Conservation (phyloP, 2,329 filamentous ascomycete species). For the Cladosporium sp. region DNA sequence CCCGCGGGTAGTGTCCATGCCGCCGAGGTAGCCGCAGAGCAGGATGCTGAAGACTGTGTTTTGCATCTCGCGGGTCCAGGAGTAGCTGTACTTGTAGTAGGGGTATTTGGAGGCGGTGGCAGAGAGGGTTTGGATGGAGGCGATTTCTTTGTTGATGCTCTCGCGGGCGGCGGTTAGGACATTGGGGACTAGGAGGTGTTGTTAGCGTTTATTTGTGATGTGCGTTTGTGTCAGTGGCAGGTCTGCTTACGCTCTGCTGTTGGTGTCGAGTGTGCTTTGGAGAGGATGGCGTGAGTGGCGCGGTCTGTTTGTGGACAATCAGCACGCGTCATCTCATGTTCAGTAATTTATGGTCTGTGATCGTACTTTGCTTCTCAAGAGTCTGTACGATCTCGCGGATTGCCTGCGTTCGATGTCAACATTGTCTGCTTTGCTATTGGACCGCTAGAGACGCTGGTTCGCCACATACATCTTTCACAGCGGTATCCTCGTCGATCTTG, state of each 20-base stretch:
- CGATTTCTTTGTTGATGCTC: slow-evolving; percentile 67
- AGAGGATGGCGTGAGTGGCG: slow-evolving; percentile 76
- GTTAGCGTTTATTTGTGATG: background rate
- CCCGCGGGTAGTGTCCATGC: slow-evolving; percentile 52
- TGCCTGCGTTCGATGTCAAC: slow-evolving; percentile 43
- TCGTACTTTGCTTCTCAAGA: slow-evolving; percentile 68
- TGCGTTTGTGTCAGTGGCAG: background rate
- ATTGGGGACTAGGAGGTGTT: slow-evolving; percentile 54
- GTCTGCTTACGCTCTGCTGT: slow-evolving; percentile 53
- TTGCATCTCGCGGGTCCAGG: slow-evolving; percentile 82
- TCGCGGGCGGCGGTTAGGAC: slow-evolving; percentile 67
- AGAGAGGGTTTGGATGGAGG: slow-evolving; percentile 66
- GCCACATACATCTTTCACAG: slow-evolving; percentile 64
- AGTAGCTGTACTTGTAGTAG: slow-evolving; percentile 95
- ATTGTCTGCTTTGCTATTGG: background rate
- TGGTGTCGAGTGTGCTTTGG: slow-evolving; percentile 84
- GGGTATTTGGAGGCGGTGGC: slow-evolving; percentile 76
- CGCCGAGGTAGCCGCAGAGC: slow-evolving; percentile 74
- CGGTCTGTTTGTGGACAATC: slow-evolving; percentile 50
- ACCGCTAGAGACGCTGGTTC: background rate
- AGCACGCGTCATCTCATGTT: background rate
- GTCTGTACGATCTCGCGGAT: slow-evolving; percentile 75
- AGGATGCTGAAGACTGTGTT: slow-evolving; percentile 63
- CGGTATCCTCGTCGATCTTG: slow-evolving; percentile 83
- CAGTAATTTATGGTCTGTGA: background rate